Evolutionary conservation across 2,329 filamentous ascomycete species (phyloP), one percentile per base, ranked within the genome.

Genomic region (Hymenoscyphus infarciens): DNA sequence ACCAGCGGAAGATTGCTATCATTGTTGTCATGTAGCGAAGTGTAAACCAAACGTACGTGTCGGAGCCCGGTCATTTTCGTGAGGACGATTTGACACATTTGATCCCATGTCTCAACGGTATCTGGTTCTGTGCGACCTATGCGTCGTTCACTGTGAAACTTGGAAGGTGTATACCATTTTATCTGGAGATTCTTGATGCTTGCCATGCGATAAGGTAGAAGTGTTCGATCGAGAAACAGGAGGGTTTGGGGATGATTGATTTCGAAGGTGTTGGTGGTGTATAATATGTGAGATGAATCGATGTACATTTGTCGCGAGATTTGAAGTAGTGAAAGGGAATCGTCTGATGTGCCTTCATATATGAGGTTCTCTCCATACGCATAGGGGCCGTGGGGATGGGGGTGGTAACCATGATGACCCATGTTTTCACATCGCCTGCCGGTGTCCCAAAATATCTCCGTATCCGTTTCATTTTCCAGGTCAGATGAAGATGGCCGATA

Each of bases 211-310:
- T 45, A 16, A 11, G 22, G 38, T 2, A n/a, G 35, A 5, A 61
- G 38, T n/a, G 59, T 54, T 31, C 38, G 59, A n/a, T 25, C 33
- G 1, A 61, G 54, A 10, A 56, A 61, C 3, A 61, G 10, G n/a
- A 61, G 22, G 3, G 52, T 56, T 15, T 61, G 52, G 5, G 53
- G 27, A n/a, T 57, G 52, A 22, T 57, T 52, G 13, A 61, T 27
- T 11, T 57, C 54, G 38, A 61, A 61, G 1, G 31, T 56, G 25
- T 57, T 61, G 13, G 31, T 56, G 8, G 33, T 33, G 54, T 61
- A 61, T 10, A 57, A 31, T 13, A 61, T 31, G 35, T 39, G 19
- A 29, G 33, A 22, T 27, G 53, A 27, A 2, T 61, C 59, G 19
- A 5, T 2, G 19, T 61, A 56, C 10, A 56, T 57, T 7, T 45